Evolutionary conservation across 2,329 filamentous ascomycete species (phyloP).

Genomic region (Paramyrothecium roridum): DNA sequence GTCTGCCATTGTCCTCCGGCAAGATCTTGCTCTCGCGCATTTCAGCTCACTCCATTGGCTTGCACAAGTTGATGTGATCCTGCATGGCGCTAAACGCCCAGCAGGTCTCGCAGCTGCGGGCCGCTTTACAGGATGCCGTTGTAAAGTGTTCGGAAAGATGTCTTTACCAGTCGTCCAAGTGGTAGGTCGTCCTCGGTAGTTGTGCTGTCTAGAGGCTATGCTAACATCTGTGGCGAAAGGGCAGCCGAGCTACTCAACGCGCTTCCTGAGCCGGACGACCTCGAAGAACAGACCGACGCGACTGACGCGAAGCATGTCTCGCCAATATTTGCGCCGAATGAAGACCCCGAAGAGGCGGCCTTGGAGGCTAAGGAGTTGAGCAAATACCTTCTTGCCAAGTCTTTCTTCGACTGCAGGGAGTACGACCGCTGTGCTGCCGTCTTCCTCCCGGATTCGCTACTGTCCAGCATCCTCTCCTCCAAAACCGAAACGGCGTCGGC

Average conservation of each 20-base stretch:
- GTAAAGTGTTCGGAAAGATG: constrained; percentile 92
- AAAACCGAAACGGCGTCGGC: constrained; percentile 32
- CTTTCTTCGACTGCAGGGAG: constrained; percentile 92
- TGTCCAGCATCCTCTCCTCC: constrained; percentile 61
- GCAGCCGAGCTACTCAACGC: constrained; percentile 90
- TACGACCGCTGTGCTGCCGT: constrained; percentile 90
- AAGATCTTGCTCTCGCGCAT: no score
- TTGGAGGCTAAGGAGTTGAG: constrained; percentile 78
- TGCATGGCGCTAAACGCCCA: constrained; percentile 53
- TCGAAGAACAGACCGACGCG: constrained; percentile 39
- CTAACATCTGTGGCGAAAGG: constrained; percentile 53
- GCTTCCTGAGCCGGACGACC: constrained; percentile 61
- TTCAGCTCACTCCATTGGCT: no score
- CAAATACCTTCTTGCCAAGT: constrained; percentile 86
- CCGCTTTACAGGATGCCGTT: constrained; percentile 78
- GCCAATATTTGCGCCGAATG: constrained; percentile 50
- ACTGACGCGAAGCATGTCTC: constrained; percentile 36
- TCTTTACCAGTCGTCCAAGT: constrained; percentile 95
- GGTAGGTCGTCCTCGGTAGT: constrained; percentile 49
- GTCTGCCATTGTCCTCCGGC: no score
- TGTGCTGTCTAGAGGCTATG: neutral
- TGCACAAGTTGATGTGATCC: constrained; percentile 15
- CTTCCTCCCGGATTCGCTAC: constrained; percentile 76
- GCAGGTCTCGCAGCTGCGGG: constrained; percentile 63
- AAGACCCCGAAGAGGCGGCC: constrained; percentile 68